Evolutionary conservation across 2,329 filamentous ascomycete species (phyloP).

Genomic region (Pseudogymnoascus sp.): DNA sequence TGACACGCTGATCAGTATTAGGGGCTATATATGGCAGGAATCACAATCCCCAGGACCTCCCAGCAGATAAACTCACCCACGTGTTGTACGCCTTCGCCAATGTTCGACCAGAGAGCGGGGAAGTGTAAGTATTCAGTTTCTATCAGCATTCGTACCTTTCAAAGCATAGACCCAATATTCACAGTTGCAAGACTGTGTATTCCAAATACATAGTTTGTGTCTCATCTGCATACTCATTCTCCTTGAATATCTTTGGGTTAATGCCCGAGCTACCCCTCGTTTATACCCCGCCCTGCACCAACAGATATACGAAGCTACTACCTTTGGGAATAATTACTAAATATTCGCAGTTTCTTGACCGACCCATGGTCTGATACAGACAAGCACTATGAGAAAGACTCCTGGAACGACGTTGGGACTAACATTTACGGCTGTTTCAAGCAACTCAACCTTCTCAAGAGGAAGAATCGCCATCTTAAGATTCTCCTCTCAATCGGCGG

Average conservation of each 20-base stretch:
- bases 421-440: constrained; percentile 88
- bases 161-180: neutral
- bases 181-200: neutral
- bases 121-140: constrained; percentile 49
- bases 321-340: constrained; percentile 4
- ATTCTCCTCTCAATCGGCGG: constrained; percentile 81
- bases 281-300: no score
- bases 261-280: neutral
- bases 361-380: constrained; percentile 63
- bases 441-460: constrained; percentile 80
- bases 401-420: constrained; percentile 63
- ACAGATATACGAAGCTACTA: no score
- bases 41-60: constrained; percentile 78
- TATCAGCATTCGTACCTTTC: neutral
- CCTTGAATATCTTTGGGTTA: neutral
- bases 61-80: constrained; percentile 75
- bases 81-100: constrained; percentile 90
- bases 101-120: constrained; percentile 68
- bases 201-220: neutral
- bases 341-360: constrained; percentile 40
- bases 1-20: constrained; percentile 14
- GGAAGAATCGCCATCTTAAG: constrained; percentile 74
- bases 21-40: constrained; percentile 82
- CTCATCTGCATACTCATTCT: neutral
- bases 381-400: constrained; percentile 65